Evolutionary conservation across 2,329 filamentous ascomycete species (phyloP).

Genomic region (Cercospora sp.): DNA sequence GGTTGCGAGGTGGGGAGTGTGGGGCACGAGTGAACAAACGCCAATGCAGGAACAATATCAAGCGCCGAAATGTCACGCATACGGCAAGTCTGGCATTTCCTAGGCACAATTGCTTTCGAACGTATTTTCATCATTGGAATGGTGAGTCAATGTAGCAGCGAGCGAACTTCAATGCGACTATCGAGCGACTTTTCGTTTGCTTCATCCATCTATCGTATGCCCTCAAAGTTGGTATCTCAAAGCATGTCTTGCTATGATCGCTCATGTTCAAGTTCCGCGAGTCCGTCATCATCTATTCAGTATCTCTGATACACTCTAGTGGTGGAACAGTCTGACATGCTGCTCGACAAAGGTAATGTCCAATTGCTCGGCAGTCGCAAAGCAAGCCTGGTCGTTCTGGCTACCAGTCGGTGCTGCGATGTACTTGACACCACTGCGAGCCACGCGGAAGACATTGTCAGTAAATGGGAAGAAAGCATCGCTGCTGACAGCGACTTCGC

Average conservation of each 20-base stretch:
- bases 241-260: slow-evolving; percentile 11
- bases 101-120: neutral
- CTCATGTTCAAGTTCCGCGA: neutral
- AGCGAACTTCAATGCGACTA: neutral
- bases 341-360: slow-evolving; percentile 96
- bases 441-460: slow-evolving; percentile 93
- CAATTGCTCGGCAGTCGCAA: slow-evolving; percentile 87
- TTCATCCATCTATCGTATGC: neutral
- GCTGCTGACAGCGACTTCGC: slow-evolving; percentile 81
- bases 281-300: neutral
- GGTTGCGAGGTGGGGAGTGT: slow-evolving; percentile 12
- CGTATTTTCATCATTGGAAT: neutral
- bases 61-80: slow-evolving; percentile 10
- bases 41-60: slow-evolving; percentile 23
- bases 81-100: neutral
- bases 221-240: slow-evolving; percentile 17
- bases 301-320: slow-evolving; percentile 55
- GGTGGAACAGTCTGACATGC: slow-evolving; percentile 90
- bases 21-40: slow-evolving; percentile 20
- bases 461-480: slow-evolving; percentile 99
- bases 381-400: slow-evolving; percentile 78
- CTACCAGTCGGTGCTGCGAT: slow-evolving; percentile 90
- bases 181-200: neutral
- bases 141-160: neutral
- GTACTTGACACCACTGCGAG: slow-evolving; percentile 88